These are phyloP conservation scores for Medicago arabica DNA, from an alignment of 306 rosid genomes.

Conservation along the genomic window DNA sequence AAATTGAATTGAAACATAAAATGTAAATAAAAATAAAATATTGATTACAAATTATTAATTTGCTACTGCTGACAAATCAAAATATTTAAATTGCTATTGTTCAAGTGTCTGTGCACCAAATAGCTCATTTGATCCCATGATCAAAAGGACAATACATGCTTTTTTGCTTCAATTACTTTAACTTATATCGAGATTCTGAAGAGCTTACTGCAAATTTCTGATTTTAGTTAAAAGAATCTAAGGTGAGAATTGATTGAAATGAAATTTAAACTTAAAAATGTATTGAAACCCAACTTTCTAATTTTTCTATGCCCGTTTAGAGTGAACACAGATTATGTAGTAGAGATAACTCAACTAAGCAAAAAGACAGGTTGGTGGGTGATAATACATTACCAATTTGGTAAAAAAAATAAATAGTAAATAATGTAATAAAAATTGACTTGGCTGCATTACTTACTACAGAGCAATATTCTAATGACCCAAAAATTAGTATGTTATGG, in stretches of 20 bases:
- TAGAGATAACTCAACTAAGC: neutral
- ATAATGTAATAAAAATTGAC: slow-evolving; percentile 28
- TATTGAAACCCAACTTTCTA: neutral
- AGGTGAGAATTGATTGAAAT: slow-evolving; percentile 5
- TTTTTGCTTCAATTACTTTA: neutral
- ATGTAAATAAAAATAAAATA: neutral
- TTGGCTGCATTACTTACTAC: slow-evolving; percentile 28
- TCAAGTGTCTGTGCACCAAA: neutral
- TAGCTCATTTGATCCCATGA: neutral
- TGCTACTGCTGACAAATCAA: neutral
- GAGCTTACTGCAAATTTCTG: neutral
- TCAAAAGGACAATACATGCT: neutral
- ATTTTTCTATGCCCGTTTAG: neutral
- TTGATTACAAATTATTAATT: neutral
- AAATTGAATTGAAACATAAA: too few relatives aligned
- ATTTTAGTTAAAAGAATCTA: neutral
- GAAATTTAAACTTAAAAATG: neutral
- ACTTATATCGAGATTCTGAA: neutral
- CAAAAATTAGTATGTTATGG: neutral
- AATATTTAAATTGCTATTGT: neutral
- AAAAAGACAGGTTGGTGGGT: neutral
- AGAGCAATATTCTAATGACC: slow-evolving; percentile 25
- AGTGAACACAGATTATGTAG: neutral
- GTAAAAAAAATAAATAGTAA: neutral
- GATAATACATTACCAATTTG: neutral